Percentiles rank a stretch among this genome's conserved stretches.
phyloP scores from a whole-genome alignment of 495 filamentous ascomycete genomes.

The Glonium stellatum region DNA sequence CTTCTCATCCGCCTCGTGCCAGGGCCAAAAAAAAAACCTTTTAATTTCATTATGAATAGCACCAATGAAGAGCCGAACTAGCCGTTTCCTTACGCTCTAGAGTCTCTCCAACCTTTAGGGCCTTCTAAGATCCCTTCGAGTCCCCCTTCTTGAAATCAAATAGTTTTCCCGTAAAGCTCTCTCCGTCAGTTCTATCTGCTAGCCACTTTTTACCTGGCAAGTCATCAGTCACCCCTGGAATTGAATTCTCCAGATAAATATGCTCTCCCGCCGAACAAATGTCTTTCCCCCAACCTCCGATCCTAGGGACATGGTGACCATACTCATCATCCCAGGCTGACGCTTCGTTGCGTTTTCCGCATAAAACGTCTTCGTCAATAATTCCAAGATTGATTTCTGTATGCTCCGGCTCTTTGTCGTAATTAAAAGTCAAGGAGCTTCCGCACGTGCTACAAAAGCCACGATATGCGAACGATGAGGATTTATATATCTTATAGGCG shows the following conservation, averaged over 20 bases:
- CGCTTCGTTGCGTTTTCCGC: slow-evolving; percentile 24
- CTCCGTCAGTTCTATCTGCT: slow-evolving; percentile 12
- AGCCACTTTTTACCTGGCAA: slow-evolving; percentile 22
- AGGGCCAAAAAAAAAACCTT: too few relatives aligned
- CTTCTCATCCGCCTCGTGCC: too few relatives aligned
- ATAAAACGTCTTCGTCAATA: slow-evolving; percentile 35
- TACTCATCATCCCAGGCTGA: slow-evolving; percentile 27
- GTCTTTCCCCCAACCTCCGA: slow-evolving; percentile 21
- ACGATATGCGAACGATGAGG: slow-evolving; percentile 16
- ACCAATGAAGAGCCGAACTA: too few relatives aligned
- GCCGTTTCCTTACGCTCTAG: background rate
- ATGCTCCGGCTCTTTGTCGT: slow-evolving; percentile 17
- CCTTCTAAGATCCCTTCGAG: background rate
- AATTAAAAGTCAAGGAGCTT: slow-evolving; percentile 25
- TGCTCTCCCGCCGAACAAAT: slow-evolving; percentile 18
- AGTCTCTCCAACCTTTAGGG: background rate
- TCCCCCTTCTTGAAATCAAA: slow-evolving; percentile 4
- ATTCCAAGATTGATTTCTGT: slow-evolving; percentile 31
- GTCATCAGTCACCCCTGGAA: slow-evolving; percentile 26
- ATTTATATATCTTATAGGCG: slow-evolving; percentile 25
- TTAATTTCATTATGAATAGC: background rate
- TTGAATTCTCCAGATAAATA: slow-evolving; percentile 24
- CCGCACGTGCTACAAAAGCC: slow-evolving; percentile 34
- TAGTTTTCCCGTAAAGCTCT: slow-evolving; percentile 13
- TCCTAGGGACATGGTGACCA: slow-evolving; percentile 22